These are phyloP conservation scores for Rhodotorula sp. DNA, from an alignment of 1,284 basidiomycete genomes.

Conservation along the genomic window DNA sequence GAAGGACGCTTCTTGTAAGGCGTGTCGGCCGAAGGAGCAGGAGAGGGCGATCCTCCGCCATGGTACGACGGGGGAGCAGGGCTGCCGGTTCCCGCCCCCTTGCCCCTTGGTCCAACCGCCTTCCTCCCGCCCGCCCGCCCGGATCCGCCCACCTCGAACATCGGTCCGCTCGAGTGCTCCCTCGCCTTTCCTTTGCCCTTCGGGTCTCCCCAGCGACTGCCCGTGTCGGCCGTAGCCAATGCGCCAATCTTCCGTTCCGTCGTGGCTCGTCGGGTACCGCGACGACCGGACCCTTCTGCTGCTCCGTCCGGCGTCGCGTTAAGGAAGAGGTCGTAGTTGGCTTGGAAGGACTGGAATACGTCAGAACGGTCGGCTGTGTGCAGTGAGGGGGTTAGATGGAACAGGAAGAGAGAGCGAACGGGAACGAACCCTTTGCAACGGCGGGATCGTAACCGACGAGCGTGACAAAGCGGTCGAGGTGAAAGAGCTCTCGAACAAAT, in stretches of 20 bases:
- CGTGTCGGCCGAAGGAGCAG: neutral
- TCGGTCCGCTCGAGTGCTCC: neutral
- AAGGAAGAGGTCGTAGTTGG: constrained; percentile 58
- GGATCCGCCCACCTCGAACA: neutral
- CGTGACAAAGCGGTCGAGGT: constrained; percentile 72
- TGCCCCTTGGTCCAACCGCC: neutral
- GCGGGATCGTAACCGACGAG: constrained; percentile 71
- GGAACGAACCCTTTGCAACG: constrained; percentile 59
- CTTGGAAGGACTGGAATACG: constrained; percentile 64
- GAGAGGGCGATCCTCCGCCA: neutral
- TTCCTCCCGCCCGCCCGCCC: constrained; percentile 1
- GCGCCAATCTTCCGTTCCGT: constrained; percentile 56
- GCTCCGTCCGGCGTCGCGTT: constrained; percentile 27
- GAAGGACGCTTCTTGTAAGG: constrained; percentile 18
- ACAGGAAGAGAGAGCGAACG: neutral
- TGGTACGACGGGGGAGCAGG: constrained; percentile 6
- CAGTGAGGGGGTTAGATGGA: neutral
- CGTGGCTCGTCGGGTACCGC: constrained; percentile 63
- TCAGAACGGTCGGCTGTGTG: constrained; percentile 59
- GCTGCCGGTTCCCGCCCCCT: constrained; percentile 13
- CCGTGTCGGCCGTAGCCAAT: constrained; percentile 39
- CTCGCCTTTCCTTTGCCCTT: constrained; percentile 30
- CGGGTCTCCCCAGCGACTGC: neutral
- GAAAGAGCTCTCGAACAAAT: constrained; percentile 77
- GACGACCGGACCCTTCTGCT: constrained; percentile 50